Conservation (phyloP, 1,284 basidiomycete genomes). For the Ceratobasidium sp. region DNA sequence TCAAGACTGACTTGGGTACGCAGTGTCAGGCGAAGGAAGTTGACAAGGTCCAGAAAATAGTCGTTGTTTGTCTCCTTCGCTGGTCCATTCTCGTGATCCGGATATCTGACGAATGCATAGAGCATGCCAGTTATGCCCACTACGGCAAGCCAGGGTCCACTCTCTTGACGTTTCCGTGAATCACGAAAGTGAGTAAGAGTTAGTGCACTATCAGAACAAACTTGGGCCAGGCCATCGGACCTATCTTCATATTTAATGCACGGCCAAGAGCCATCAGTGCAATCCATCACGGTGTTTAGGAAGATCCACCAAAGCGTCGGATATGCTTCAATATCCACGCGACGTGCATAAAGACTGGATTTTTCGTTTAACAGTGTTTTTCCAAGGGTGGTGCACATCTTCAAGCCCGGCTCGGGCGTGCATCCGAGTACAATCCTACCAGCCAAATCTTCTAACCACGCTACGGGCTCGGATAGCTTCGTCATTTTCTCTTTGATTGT, state of each 20-base stretch:
- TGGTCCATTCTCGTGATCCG: neutral
- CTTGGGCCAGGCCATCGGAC: neutral
- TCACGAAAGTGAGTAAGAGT: slow-evolving; percentile 2
- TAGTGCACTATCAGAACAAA: neutral
- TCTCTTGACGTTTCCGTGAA: neutral
- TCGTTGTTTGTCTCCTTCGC: neutral
- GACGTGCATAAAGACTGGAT: no score
- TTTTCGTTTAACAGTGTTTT: neutral
- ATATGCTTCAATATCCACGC: neutral
- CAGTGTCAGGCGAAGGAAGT: neutral
- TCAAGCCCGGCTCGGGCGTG: neutral
- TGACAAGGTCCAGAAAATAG: neutral
- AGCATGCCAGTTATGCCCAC: neutral
- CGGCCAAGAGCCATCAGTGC: neutral
- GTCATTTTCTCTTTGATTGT: neutral
- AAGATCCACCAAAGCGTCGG: slow-evolving; percentile 4
- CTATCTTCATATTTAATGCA: no score
- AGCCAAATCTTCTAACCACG: neutral
- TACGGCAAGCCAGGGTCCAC: neutral
- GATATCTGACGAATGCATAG: neutral
- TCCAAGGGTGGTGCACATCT: neutral
- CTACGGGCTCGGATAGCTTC: neutral
- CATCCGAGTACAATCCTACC: neutral
- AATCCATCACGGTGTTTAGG: slow-evolving; percentile 1
- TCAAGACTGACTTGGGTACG: no score